Evolutionary conservation across 83 land plant species (phyloP).

Genomic region (Thuja plicata): DNA sequence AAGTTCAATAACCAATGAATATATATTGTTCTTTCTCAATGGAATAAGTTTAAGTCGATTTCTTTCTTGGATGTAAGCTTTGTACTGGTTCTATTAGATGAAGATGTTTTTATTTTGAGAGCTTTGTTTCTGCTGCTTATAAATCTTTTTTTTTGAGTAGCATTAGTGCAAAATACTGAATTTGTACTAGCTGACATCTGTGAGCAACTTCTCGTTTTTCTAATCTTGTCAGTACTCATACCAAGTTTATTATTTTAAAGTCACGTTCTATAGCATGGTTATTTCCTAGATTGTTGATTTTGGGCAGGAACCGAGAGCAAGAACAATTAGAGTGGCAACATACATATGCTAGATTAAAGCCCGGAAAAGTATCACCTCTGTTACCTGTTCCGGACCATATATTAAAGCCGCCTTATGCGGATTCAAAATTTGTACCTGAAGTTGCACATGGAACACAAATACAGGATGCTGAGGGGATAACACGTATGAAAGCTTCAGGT

Average conservation of each 20-base stretch:
- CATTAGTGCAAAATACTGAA: not conserved
- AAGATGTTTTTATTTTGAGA: not conserved
- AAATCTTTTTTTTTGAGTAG: not conserved
- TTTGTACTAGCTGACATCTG: not conserved
- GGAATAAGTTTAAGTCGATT: not conserved
- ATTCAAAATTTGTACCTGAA: slow-evolving; percentile 50
- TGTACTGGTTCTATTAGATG: not conserved
- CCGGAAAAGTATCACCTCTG: slow-evolving; percentile 82
- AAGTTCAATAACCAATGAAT: not conserved
- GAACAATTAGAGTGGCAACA: slow-evolving; percentile 8
- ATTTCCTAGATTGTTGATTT: not conserved
- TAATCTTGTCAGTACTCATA: not conserved
- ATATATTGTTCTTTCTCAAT: not conserved
- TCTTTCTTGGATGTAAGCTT: not conserved
- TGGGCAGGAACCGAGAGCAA: slow-evolving; percentile 11
- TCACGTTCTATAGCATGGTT: not conserved
- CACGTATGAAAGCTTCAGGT: slow-evolving; percentile 87
- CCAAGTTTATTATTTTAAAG: not conserved
- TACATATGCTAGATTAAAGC: slow-evolving; percentile 32
- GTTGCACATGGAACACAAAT: slow-evolving; percentile 67
- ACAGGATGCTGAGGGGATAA: slow-evolving; percentile 82
- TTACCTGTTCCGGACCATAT: slow-evolving; percentile 75
- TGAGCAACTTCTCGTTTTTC: not conserved
- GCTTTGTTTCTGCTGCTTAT: not conserved
- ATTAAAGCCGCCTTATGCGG: slow-evolving; percentile 82